Base-by-base conservation (phyloP, 257 asterid genomes). In the Euphrasia confusa region DNA sequence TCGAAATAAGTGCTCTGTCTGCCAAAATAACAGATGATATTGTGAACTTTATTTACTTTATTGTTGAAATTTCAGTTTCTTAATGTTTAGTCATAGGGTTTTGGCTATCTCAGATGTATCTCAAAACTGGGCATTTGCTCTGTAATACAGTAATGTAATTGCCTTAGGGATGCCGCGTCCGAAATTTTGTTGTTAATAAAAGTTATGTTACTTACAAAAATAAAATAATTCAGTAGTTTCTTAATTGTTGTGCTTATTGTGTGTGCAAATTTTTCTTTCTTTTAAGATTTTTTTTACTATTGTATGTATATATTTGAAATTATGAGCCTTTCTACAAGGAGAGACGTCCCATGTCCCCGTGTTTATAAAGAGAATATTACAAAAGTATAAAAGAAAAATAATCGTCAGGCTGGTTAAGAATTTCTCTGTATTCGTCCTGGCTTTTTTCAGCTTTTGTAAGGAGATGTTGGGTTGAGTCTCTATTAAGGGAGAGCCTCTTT, bases 361-460 rank as follows among this genome's bases (percentile, higher is more conserved):
- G 59, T 21, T 2, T 54, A 18, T 10, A 21, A 21, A 54, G 15
- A 54, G 15, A 15, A 44, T 55, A 7, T 39, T 54, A 40, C 44
- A 24, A 52, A 54, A 55, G 56, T 24, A 58, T 8, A 30, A n/a
- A 0, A 4, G 48, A 5, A 6, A 30, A 30, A 30, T 24, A 55
- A 26, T 5, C 11, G 24, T 54, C 56, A 10, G 56, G 27, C 10
- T 57, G 21, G 9, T 52, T 27, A 10, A 11, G 27, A 64, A 24
- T 53, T 37, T 64, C 52, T 11, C 26, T 64, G 53, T n/a, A 60
- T 37, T 37, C 17, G 52, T 32, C 18, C 4, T 40, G 47, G 63
- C 62, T 54, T 66, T 56, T 1, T 45, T 68, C 63, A 2, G 33
- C 33, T 52, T 61, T 68, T 61, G 37, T 53, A 45, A 32, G 47